phyloP scores from a whole-genome alignment of 345 rosid species.

The Capsella bursapastoris region DNA sequence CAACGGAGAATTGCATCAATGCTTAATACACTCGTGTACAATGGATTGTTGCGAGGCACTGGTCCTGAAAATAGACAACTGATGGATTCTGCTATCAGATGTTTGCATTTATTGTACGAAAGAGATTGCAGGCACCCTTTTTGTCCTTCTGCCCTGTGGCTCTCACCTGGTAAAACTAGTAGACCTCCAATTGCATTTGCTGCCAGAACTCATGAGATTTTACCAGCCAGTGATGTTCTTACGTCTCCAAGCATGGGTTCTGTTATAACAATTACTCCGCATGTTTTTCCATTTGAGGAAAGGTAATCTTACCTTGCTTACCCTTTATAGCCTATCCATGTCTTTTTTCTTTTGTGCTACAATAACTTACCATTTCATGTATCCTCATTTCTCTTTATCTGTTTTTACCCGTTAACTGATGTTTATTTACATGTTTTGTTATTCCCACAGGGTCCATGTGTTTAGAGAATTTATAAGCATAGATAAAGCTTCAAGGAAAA shows the following conservation, averaged over 20 bases:
- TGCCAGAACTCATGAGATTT: slow-evolving; percentile 80
- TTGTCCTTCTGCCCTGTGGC: slow-evolving; percentile 88
- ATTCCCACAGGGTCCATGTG: slow-evolving; percentile 81
- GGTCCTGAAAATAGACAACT: slow-evolving; percentile 63
- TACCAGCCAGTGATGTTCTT: slow-evolving; percentile 58
- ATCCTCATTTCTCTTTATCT: slow-evolving; percentile 18
- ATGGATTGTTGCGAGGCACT: slow-evolving; percentile 60
- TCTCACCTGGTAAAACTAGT: slow-evolving; percentile 83
- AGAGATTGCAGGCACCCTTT: slow-evolving; percentile 94
- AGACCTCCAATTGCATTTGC: slow-evolving; percentile 89
- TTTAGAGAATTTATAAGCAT: slow-evolving; percentile 89
- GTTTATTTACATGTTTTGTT: slow-evolving; percentile 44
- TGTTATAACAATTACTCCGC: slow-evolving; percentile 76
- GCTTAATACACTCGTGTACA: slow-evolving; percentile 90
- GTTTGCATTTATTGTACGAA: slow-evolving; percentile 92
- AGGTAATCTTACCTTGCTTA: slow-evolving; percentile 53
- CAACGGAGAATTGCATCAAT: slow-evolving; percentile 78
- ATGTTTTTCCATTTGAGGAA: slow-evolving; percentile 96
- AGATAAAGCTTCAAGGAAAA: slow-evolving; percentile 88
- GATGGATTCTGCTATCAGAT: slow-evolving; percentile 85
- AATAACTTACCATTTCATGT: slow-evolving; percentile 4
- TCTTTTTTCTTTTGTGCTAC: slow-evolving; percentile 12
- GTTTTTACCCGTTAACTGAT: slow-evolving; percentile 17
- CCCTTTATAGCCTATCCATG: slow-evolving; percentile 14
- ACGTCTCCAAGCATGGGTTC: slow-evolving; percentile 63